phyloP scores from a whole-genome alignment of 2,329 filamentous ascomycete species.

The Alternaria ethzedia region DNA sequence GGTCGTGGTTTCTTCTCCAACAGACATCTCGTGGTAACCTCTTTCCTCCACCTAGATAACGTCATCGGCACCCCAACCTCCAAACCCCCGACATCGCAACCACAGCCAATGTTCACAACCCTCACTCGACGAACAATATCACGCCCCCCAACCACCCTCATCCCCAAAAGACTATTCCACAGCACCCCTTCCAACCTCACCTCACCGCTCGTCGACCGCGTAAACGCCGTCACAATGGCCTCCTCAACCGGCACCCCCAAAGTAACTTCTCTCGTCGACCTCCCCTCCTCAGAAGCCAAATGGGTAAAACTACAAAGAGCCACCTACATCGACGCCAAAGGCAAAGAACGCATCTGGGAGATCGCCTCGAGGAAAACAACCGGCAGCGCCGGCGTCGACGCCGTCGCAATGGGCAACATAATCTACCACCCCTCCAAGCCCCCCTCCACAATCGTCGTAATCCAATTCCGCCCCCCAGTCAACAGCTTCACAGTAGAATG shows the following conservation, averaged over 20 bases:
- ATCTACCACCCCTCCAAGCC: conserved; percentile 50
- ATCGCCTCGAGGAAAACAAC: conserved; percentile 70
- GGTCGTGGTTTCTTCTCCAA: neutral
- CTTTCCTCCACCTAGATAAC: neutral
- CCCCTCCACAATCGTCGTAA: conserved; percentile 43
- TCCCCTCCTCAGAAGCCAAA: conserved; percentile 33
- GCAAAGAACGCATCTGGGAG: conserved; percentile 68
- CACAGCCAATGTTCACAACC: conserved; percentile 4
- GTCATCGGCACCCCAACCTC: conserved; percentile 3
- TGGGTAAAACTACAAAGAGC: conserved; percentile 46
- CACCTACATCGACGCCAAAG: conserved; percentile 66
- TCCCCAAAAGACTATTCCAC: neutral
- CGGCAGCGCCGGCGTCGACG: conserved; percentile 62
- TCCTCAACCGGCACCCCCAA: conserved; percentile 16
- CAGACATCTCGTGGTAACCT: neutral
- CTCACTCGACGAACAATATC: neutral
- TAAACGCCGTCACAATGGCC: conserved; percentile 17
- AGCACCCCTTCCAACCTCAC: neutral
- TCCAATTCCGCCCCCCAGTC: conserved; percentile 65
- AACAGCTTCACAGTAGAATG: conserved; percentile 65
- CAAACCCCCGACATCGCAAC: neutral
- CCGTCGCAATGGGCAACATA: conserved; percentile 74
- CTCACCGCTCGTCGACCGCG: conserved; percentile 9
- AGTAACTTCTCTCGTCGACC: conserved; percentile 28
- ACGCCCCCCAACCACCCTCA: neutral